Conservation (phyloP, 179 eudicot species). For the Spinacia oleracea region DNA sequence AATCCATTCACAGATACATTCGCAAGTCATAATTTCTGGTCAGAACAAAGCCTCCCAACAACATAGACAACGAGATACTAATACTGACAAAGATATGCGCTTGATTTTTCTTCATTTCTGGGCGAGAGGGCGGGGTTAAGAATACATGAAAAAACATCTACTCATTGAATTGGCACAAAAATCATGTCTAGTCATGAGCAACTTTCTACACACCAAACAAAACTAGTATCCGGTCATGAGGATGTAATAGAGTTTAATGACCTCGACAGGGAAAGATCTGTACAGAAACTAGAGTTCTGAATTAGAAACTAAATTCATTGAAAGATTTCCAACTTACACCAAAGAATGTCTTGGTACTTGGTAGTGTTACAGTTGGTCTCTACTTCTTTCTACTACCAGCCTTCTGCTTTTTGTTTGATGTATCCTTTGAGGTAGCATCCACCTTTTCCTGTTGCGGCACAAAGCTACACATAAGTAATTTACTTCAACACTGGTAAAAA, state of each 20-base stretch:
- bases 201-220: neutral
- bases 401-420: constrained; percentile 62
- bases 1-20: neutral
- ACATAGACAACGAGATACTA: neutral
- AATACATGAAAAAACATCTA: too few species aligned
- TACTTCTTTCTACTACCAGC: constrained; percentile 65
- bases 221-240: neutral
- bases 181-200: neutral
- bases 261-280: neutral
- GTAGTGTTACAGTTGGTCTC: constrained; percentile 3
- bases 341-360: neutral
- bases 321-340: constrained; percentile 17
- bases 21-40: neutral
- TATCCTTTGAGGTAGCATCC: constrained; percentile 43
- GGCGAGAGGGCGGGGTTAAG: too few species aligned
- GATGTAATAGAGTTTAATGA: neutral
- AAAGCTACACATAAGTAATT: neutral
- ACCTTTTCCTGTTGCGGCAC: constrained; percentile 41
- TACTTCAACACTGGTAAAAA: neutral
- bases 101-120: too few species aligned
- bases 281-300: neutral
- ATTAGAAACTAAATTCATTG: neutral
- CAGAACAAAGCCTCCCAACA: neutral
- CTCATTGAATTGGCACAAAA: too few species aligned
- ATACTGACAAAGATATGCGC: too few species aligned